These are phyloP conservation scores for Hericium rajendrae DNA, from an alignment of 768 basidiomycete genomes.

Conservation along the genomic window DNA sequence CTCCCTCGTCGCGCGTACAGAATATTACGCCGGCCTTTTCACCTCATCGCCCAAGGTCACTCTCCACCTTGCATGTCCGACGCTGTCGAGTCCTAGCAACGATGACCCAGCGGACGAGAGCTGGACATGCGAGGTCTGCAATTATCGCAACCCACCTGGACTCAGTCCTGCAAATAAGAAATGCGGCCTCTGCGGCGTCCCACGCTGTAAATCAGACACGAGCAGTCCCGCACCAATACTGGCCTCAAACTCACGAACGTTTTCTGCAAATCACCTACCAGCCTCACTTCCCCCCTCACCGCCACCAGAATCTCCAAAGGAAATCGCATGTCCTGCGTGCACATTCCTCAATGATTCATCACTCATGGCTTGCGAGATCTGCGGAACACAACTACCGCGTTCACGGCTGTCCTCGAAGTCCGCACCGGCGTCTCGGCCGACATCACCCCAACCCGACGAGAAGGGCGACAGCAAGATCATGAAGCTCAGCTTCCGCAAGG, in stretches of 20 bases:
- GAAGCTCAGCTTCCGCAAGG: constrained; percentile 84
- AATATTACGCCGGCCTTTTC: constrained; percentile 86
- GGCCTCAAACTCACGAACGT: constrained; percentile 12
- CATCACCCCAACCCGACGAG: constrained; percentile 32
- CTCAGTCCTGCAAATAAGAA: constrained; percentile 56
- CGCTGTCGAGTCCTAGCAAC: constrained; percentile 15
- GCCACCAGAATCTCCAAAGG: constrained; percentile 9
- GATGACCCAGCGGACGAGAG: constrained; percentile 31
- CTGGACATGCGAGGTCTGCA: constrained; percentile 90
- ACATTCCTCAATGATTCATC: constrained; percentile 87
- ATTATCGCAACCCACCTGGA: constrained; percentile 69
- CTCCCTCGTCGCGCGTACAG: constrained; percentile 58
- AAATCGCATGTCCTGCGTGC: constrained; percentile 71
- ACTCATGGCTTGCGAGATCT: constrained; percentile 75
- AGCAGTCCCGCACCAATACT: constrained; percentile 14
- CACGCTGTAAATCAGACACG: constrained; percentile 32
- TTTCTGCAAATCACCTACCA: constrained; percentile 26
- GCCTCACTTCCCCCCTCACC: constrained; percentile 34
- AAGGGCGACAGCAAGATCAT: constrained; percentile 40
- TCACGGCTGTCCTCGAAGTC: constrained; percentile 30
- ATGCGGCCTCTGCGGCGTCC: constrained; percentile 80
- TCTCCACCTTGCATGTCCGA: constrained; percentile 37
- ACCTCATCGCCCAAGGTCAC: constrained; percentile 86
- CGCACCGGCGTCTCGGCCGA: constrained; percentile 56
- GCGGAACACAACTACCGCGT: constrained; percentile 55